Evolutionary conservation across 1,284 basidiomycete species (phyloP), one percentile per base, ranked within the genome.

Genomic region (Trametes sp.): DNA sequence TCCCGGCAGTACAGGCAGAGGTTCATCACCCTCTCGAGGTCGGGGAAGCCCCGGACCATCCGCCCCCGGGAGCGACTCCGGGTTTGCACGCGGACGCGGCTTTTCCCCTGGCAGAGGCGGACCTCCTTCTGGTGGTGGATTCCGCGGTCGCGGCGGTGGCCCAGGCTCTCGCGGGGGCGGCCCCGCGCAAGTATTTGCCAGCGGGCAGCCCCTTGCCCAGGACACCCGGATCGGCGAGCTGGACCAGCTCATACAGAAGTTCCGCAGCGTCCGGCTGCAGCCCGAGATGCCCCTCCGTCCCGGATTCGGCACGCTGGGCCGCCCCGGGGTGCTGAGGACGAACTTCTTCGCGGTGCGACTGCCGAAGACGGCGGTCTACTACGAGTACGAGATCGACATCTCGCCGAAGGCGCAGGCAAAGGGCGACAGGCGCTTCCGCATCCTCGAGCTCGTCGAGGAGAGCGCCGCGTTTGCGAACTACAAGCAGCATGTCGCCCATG

Each of bases 281-380:
- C 76, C 78, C 2, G 78, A 81, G 9, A 84, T 84, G 13, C 90
- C 89, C 6, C 76, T 85, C 4, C 85, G 91, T 9, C 89, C 89
- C 0, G 87, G 87, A 0, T 92, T 81, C 65, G 90, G 90, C 9
- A 88, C 82, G 0, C 69, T 75, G 1, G 91, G 91, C 2, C 79
- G 62, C 2, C 61, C 78, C 0, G 82, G 87, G 52, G 81, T 75
- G 0, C 74, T 92, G 8, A 82, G 90, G 0, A 79, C 89, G 42
- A 93, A 93, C 70, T 90, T 91, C 73, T 91, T 90, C 71, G 67
- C 87, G 0, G 71, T 90, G 26, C 80, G 73, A 35, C 72, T 87
- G 26, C 81, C 84, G 0, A 81, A 83, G 55, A 78, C 79, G 0
- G 54, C 68, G 0, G 70, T 74, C 1, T 76, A 87, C 8, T 87